These are phyloP conservation scores for Chrysanthemum makinoi DNA, from an alignment of 129 eudicot species.

Conservation along the genomic window DNA sequence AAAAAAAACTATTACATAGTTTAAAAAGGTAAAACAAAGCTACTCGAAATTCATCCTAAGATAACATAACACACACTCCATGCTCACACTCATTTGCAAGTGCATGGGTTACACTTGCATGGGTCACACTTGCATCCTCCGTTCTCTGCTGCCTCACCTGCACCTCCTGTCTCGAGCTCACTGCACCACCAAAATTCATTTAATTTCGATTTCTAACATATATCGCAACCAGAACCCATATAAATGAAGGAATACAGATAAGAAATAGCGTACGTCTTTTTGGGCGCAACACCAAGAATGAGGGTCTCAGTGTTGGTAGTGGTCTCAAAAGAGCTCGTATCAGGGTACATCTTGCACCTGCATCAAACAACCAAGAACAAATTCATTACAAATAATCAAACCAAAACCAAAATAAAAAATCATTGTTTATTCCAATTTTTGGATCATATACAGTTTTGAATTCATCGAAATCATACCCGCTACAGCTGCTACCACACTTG, in stretches of 20 bases:
- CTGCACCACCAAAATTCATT: conserved; percentile 1
- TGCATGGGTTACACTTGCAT: conserved; percentile 14
- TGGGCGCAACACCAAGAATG: conserved; percentile 8
- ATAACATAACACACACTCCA: not conserved
- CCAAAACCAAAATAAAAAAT: too few relatives aligned
- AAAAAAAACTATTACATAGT: not conserved
- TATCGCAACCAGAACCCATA: not conserved
- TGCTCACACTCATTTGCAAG: not conserved
- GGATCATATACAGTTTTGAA: too few relatives aligned
- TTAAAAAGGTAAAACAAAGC: not conserved
- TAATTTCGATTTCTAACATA: too few relatives aligned
- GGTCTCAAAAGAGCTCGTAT: conserved; percentile 11
- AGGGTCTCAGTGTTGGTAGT: not conserved
- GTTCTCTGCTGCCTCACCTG: not conserved
- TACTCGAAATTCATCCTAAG: conserved; percentile 1
- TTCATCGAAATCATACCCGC: conserved; percentile 43
- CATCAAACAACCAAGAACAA: not conserved
- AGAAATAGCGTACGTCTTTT: not conserved
- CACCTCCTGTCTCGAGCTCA: not conserved
- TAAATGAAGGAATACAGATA: not conserved
- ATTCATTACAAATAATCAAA: not conserved
- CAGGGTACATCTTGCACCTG: conserved; percentile 18
- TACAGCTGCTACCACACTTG: conserved; percentile 82
- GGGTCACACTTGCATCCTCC: conserved; percentile 15
- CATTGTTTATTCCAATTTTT: too few relatives aligned